Evolutionary conservation across 495 filamentous ascomycete genomes (phyloP).

Genomic region (Annulohypoxylon bovei): DNA sequence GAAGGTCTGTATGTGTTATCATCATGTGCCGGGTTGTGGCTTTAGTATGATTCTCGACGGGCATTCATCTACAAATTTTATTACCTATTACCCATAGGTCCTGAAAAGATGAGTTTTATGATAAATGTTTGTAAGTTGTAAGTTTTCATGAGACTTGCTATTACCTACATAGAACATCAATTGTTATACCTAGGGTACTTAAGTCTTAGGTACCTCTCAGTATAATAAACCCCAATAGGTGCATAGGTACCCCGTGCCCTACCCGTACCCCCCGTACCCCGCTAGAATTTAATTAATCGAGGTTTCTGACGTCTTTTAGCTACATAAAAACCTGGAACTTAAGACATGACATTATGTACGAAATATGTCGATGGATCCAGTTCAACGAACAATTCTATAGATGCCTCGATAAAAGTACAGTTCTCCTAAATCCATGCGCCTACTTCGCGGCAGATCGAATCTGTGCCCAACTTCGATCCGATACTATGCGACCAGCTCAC

Average conservation of each 20-base stretch:
- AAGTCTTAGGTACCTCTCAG: too few species aligned
- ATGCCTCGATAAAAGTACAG: slow-evolving; percentile 21
- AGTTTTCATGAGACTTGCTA: neutral
- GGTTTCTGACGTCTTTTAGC: neutral
- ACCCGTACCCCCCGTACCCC: too few species aligned
- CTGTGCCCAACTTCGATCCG: slow-evolving; percentile 43
- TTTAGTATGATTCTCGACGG: neutral
- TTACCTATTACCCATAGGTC: neutral
- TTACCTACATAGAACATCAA: too few species aligned
- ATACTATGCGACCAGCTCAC: slow-evolving; percentile 52
- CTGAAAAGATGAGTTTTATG: neutral
- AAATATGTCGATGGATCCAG: too few species aligned
- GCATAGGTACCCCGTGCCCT: too few species aligned
- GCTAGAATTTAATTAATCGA: neutral
- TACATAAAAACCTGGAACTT: neutral
- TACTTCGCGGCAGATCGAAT: slow-evolving; percentile 13
- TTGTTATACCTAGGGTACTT: too few species aligned
- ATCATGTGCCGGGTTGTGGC: neutral
- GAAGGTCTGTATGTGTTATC: slow-evolving; percentile 1
- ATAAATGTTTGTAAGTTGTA: neutral
- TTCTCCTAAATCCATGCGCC: slow-evolving; percentile 22
- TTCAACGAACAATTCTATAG: too few species aligned
- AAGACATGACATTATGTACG: neutral
- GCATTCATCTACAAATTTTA: neutral
- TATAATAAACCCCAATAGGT: too few species aligned